Conservation (phyloP, 768 basidiomycete genomes). For the Leccinellum luteum region DNA sequence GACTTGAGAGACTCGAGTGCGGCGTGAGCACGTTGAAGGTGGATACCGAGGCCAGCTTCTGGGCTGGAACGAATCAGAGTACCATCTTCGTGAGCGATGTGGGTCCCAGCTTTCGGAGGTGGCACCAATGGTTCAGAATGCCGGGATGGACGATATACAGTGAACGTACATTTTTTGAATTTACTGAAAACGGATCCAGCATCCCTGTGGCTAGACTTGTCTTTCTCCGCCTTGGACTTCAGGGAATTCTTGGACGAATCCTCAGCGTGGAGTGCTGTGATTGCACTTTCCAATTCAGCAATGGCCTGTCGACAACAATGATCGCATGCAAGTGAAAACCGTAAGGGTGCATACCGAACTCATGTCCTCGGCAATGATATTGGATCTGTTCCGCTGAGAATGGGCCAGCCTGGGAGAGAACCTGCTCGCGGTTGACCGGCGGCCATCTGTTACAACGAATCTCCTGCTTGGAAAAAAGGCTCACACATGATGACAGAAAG, state of each 20-base stretch:
- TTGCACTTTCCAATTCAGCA: conserved; percentile 53
- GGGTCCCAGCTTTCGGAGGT: conserved; percentile 17
- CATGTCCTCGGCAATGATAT: conserved; percentile 63
- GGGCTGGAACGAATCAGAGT: conserved; percentile 13
- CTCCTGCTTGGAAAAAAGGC: conserved; percentile 42
- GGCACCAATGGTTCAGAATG: conserved; percentile 1
- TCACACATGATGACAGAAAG: conserved; percentile 14
- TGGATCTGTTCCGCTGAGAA: conserved; percentile 47
- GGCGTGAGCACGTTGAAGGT: conserved; percentile 44
- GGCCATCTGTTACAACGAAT: conserved; percentile 47
- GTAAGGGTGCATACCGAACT: conserved; percentile 44
- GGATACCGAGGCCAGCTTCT: conserved; percentile 18
- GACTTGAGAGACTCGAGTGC: conserved; percentile 54
- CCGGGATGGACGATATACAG: neutral
- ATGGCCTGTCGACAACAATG: conserved; percentile 44
- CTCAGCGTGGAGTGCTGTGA: conserved; percentile 43
- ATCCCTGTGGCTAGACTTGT: conserved; percentile 37
- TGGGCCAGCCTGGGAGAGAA: conserved; percentile 43
- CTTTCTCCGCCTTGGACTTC: conserved; percentile 44
- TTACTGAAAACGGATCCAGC: conserved; percentile 47
- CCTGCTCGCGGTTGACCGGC: conserved; percentile 35
- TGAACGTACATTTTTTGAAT: conserved; percentile 56
- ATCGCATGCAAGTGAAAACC: conserved; percentile 1
- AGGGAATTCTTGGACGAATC: conserved; percentile 35
- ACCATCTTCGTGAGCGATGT: conserved; percentile 29